These are phyloP conservation scores for Salix exigua DNA, from an alignment of 345 rosid species.

Conservation along the genomic window DNA sequence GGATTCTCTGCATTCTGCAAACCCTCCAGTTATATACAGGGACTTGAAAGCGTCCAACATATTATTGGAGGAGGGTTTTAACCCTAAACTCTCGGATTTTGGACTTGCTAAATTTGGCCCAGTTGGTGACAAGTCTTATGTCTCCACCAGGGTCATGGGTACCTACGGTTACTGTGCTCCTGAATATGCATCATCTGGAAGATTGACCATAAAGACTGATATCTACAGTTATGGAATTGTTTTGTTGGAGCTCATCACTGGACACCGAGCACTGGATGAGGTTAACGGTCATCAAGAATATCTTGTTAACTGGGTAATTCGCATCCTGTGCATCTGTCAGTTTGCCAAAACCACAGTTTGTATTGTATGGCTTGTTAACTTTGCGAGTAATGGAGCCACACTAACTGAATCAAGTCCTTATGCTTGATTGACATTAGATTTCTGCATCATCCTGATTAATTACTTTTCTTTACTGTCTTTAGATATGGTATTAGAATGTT, in stretches of 20 bases:
- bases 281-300: background rate
- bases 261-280: conserved; percentile 11
- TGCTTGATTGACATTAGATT: background rate
- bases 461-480: background rate
- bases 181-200: conserved; percentile 17
- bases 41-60: conserved; percentile 21
- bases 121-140: conserved; percentile 9
- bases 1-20: conserved; percentile 12
- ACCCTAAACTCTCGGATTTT: conserved; percentile 20
- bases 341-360: background rate
- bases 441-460: background rate
- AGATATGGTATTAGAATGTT: background rate
- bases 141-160: conserved; percentile 23
- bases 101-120: conserved; percentile 26
- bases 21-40: conserved; percentile 17
- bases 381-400: background rate
- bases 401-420: background rate
- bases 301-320: conserved; percentile 15
- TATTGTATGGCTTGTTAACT: background rate
- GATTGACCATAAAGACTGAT: conserved; percentile 15
- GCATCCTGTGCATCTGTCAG: background rate
- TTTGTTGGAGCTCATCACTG: conserved; percentile 21
- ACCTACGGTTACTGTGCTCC: conserved; percentile 22
- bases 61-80: conserved; percentile 10
- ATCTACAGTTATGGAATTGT: conserved; percentile 21